These are phyloP conservation scores for Pseudogymnoascus sp. DNA, from an alignment of 2,329 filamentous ascomycete genomes.

Conservation along the genomic window DNA sequence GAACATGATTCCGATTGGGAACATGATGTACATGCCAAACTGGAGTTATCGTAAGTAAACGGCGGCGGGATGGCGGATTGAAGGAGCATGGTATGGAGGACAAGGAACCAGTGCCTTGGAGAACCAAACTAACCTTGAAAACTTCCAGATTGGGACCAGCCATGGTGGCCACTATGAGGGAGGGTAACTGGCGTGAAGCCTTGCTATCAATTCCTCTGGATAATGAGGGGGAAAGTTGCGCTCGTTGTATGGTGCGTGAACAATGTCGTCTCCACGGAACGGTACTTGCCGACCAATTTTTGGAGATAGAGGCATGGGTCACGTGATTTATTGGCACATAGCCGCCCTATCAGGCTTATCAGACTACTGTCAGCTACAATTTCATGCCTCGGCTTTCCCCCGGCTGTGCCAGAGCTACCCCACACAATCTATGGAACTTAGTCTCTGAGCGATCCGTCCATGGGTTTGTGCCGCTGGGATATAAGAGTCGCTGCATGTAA, in stretches of 20 bases:
- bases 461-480: not conserved
- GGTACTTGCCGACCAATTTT: slow-evolving; percentile 1
- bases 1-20: slow-evolving; percentile 98
- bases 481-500: not conserved
- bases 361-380: not conserved
- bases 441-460: not conserved
- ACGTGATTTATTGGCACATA: not conserved
- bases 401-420: slow-evolving; percentile 1
- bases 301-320: not conserved
- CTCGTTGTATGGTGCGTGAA: not conserved
- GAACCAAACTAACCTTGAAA: slow-evolving; percentile 63
- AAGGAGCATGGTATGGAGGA: slow-evolving; percentile 6
- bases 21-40: slow-evolving; percentile 99
- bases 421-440: not conserved
- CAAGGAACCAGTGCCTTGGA: not conserved
- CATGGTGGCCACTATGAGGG: slow-evolving; percentile 37
- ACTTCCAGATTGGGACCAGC: slow-evolving; percentile 86
- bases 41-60: slow-evolving; percentile 32
- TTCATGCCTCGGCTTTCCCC: slow-evolving; percentile 4
- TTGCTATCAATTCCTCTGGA: not conserved
- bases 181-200: not conserved
- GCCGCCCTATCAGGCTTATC: not conserved
- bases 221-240: not conserved
- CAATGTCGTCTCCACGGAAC: not conserved
- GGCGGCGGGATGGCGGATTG: not conserved